Percentiles rank a stretch among this genome's conserved stretches.
Conservation (phyloP, 2,329 filamentous ascomycete species). For the Cordyceps militaris region DNA sequence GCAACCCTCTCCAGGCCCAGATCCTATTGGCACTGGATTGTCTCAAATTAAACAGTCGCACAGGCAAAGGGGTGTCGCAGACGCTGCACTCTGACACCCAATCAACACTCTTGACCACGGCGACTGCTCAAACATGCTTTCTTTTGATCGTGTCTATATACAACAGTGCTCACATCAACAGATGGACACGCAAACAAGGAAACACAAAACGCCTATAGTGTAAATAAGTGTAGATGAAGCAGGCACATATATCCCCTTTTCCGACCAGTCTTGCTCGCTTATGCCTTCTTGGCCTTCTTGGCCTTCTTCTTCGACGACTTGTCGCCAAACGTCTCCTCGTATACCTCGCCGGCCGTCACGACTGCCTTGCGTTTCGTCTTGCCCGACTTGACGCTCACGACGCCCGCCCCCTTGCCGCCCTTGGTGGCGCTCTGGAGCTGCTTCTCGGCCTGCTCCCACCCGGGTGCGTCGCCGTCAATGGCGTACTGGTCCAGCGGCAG, state of each 20-base stretch:
- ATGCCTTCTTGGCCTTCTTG: conserved; percentile 33
- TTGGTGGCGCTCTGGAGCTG: conserved; percentile 56
- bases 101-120: not conserved
- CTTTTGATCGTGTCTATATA: not conserved
- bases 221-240: not conserved
- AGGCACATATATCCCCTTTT: not conserved
- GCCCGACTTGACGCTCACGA: conserved; percentile 74
- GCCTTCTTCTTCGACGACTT: conserved; percentile 49
- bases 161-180: not conserved
- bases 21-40: not conserved
- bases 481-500: conserved; percentile 72
- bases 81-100: not conserved
- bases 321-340: conserved; percentile 52
- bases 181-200: not conserved
- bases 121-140: not conserved
- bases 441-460: conserved; percentile 67
- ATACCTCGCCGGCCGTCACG: conserved; percentile 52
- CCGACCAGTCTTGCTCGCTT: not conserved
- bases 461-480: conserved; percentile 53
- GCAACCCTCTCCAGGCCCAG: not conserved
- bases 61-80: not conserved
- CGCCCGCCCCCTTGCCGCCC: conserved; percentile 45
- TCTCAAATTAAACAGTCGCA: not conserved
- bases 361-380: conserved; percentile 70
- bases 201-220: not conserved